Evolutionary conservation across 495 filamentous ascomycete genomes (phyloP), one percentile per base, ranked within the genome.

Genomic region (Penicillium samsonianum): DNA sequence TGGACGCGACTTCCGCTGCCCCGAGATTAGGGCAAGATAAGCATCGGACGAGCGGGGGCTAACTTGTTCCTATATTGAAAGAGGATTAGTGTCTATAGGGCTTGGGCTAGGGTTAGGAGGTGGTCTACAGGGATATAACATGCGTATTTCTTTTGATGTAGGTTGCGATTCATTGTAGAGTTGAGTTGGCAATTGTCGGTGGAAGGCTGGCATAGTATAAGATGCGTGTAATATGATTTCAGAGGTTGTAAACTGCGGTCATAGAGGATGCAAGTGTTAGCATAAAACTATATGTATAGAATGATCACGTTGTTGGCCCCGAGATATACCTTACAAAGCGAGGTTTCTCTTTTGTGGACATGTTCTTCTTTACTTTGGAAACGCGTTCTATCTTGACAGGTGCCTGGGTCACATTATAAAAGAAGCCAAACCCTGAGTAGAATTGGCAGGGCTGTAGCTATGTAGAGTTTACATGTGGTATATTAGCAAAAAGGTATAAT

Each of bases 11-110:
- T 63, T 66, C 64, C 64, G 64, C 54, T 66, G 54, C 57, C 28
- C 64, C 64, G 64, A 66, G 57, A 57, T 50, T 57, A 49, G 50
- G 58, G 61, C 60, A 23, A 49, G 52, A 45, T 45, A 55, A 55
- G 53, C 42, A 20, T 35, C 64, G 63, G 63, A 40, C 63, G 63
- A 65, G 25, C 64, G 64, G 64, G 60, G 37, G 22, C 23, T 17
- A 38, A 51, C 14, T 37, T 31, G 17, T 11, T 17, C 19, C 5
- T 42, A 31, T 42, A 53, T 43, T 31, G 4, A 19, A 4, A 30
- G n/a, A 8, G 23, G 22, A 12, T n/a, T 53, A 53, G 50, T 42
- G 42, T 17, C n/a, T 50, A 8, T 8, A 1, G 6, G 17, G n/a
- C 16, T 38, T 38, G 33, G 33, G 5, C 11, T 47, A 28, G 43